Base-by-base conservation (phyloP, 345 rosid species). In the Cardamine resedifolia region DNA sequence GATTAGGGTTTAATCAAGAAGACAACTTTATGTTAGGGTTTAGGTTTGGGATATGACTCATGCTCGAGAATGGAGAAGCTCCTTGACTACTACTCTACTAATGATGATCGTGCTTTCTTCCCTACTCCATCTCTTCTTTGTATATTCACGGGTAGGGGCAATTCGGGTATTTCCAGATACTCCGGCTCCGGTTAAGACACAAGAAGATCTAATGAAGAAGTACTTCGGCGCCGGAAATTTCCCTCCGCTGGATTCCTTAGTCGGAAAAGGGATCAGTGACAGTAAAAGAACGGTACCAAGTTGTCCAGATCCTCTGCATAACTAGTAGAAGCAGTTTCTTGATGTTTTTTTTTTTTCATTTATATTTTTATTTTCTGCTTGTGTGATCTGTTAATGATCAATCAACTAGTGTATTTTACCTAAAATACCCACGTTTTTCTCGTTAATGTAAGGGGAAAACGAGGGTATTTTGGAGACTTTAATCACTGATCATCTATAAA, bases 271-370 rank as follows among this genome's bases (percentile, higher is more conserved):
- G 60, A 64, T 83, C 48, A 75, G 81, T 49, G 88, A 84, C 9
- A 81, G 62, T 81, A 85, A 90, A 81, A 78, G 97, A 84, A 83
- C 58, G 56, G 92, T 90, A 18, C 92, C 92, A 84, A 90, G 92
- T 68, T 87, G 97, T 81, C 97, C 97, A 79, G 97, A 90, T 83
- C 97, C 95, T 82, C 87, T 90, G 77, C 97, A 90, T 77, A 90
- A 90, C 86, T 86, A 90, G 88, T 66, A 51, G 43, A 79, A 67
- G 49, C 62, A 61, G 34, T 66, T 44, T 44, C 68, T 68, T 73
- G 59, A 10, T 59, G 33, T 26, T 10, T 59, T 27, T 44, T 24
- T 48, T 39, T 20, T 15, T 6, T 19, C 20, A 20, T 64, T 73
- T 64, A 2, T 33, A 7, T 44, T 49, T 41, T 23, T 0, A 43